phyloP scores from a whole-genome alignment of 1,284 basidiomycete species.

The Rhodotorula mucilaginosa region DNA sequence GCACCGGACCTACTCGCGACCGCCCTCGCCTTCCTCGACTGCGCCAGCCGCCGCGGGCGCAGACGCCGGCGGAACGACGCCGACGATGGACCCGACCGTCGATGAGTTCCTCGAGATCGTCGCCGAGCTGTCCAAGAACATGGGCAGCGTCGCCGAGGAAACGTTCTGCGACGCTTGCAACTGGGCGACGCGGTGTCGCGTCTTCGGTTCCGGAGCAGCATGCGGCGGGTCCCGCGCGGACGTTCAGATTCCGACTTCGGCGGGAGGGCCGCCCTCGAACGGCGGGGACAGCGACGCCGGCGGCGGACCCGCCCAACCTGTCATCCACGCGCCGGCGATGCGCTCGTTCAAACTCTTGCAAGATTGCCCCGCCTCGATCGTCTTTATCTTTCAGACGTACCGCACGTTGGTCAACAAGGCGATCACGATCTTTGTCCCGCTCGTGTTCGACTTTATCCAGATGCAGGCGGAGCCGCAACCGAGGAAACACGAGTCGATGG shows the following conservation, averaged over 20 bases:
- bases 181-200: background rate
- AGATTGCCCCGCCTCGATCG: constrained; percentile 90
- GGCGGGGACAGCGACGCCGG: constrained; percentile 20
- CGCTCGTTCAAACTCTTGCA: constrained; percentile 92
- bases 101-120: constrained; percentile 75
- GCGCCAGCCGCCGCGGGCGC: constrained; percentile 19
- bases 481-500: constrained; percentile 69
- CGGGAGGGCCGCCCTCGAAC: constrained; percentile 3
- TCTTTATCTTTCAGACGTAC: constrained; percentile 83
- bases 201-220: constrained; percentile 6
- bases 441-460: constrained; percentile 69
- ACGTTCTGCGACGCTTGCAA: constrained; percentile 59
- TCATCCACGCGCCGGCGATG: constrained; percentile 56
- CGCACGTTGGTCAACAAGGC: constrained; percentile 63
- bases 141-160: constrained; percentile 70
- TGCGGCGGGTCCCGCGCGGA: constrained; percentile 13
- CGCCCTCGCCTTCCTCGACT: constrained; percentile 16
- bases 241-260: constrained; percentile 1
- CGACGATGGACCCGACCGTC: constrained; percentile 50
- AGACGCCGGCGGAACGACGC: constrained; percentile 47
- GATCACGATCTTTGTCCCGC: constrained; percentile 70
- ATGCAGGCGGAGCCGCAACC: constrained; percentile 85
- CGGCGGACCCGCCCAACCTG: constrained; percentile 5
- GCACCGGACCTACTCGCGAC: constrained; percentile 50
- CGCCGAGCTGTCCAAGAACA: constrained; percentile 72